phyloP scores from a whole-genome alignment of 2,329 filamentous ascomycete species.

The Fusarium sp. region DNA sequence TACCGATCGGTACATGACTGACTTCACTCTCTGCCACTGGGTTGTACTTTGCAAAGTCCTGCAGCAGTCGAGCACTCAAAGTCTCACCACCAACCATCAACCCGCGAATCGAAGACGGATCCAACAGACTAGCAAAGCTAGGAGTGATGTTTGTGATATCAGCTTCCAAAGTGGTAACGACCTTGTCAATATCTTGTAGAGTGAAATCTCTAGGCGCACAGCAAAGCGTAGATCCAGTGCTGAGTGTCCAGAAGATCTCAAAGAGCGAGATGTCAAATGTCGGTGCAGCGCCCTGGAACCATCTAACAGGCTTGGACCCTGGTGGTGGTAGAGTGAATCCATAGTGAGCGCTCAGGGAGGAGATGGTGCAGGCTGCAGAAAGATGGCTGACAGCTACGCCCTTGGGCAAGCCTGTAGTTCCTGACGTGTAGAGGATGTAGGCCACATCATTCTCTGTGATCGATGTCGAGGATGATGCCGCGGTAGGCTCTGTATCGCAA shows the following conservation, averaged over 20 bases:
- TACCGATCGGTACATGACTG: background rate
- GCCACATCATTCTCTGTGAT: background rate
- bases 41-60: conserved; percentile 9
- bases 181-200: conserved; percentile 22
- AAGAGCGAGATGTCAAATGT: conserved; percentile 31
- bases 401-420: conserved; percentile 24
- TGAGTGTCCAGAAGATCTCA: conserved; percentile 26
- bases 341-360: conserved; percentile 11
- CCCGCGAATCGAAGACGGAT: background rate
- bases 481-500: background rate
- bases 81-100: conserved; percentile 36
- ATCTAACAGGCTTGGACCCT: background rate
- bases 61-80: conserved; percentile 15
- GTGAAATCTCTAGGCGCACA: conserved; percentile 16
- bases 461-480: rapidly evolving
- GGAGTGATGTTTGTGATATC: conserved; percentile 33
- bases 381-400: conserved; percentile 25
- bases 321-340: background rate
- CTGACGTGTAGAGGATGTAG: conserved; percentile 25
- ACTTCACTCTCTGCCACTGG: rapidly evolving
- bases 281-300: conserved; percentile 28
- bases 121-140: conserved; percentile 19
- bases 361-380: conserved; percentile 17
- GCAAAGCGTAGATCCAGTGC: conserved; percentile 25
- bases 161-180: conserved; percentile 1